Evolutionary conservation across 371 early-diverging fungal genomes (phyloP), one percentile per base, ranked within the genome.

Genomic region (Conidiobolus incongruus): DNA sequence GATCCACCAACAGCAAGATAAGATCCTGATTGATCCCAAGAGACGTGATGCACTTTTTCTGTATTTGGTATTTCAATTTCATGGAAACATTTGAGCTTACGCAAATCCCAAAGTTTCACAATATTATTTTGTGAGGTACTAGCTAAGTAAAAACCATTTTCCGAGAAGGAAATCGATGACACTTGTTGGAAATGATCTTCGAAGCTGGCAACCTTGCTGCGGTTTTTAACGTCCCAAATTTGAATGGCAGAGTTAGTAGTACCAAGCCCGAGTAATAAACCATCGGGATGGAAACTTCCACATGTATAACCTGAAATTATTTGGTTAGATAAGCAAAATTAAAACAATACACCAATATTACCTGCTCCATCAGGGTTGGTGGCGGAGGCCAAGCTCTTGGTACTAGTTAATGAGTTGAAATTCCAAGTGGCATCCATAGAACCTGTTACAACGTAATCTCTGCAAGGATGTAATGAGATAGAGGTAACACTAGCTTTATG

Each of bases 251-350:
- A 66, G 42, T 83, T 76, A 28, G 54, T 43, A 0, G 80, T 77
- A 45, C 85, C 90, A n/a, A 79, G 70, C 24, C 72, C 91, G 29
- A 87, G 53, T 45, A 90, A 66, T 48, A 78, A 61, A 53, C 90
- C 93, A 55, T 93, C 93, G 8, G 93, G 93, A 61, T 93, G 91
- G 71, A 87, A 82, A 13, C 71, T 55, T 34, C 74, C 65, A n/a
- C 70, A 53, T 4, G 77, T 65, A 54, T 75, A 82, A 20, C 66
- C 72, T 58, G 46, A 46, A 19, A 37, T 16, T 20, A 50, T 37
- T 45, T 57, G 47, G 38, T 50, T 3, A 8, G 2, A 41, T 12
- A 29, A 3, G 3, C 16, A 4, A n/a, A 15, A 24, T 24, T 12
- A n/a, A 24, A 31, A 23, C 1, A 55, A 55, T 30, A 42, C 5